phyloP scores from a whole-genome alignment of 305 asterid species.

The Fraxinus nigra region DNA sequence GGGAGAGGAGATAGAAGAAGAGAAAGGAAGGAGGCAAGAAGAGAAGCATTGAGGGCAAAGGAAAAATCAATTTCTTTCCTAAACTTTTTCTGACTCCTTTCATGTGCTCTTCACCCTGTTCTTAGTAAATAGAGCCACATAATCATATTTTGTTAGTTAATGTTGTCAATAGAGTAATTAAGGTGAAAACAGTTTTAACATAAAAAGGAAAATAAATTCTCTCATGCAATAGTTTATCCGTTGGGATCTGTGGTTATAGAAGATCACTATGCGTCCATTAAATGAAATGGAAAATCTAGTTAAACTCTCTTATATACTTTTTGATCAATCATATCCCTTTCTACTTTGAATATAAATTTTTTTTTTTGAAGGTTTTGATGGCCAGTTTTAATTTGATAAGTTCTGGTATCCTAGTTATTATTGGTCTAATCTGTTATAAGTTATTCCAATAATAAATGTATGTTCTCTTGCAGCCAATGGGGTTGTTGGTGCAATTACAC shows the following conservation, averaged over 20 bases:
- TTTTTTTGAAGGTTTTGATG: conserved; percentile 8
- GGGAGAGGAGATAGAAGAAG: no score
- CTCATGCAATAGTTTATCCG: conserved; percentile 3
- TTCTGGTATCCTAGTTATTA: conserved; percentile 13
- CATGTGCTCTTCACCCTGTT: not conserved
- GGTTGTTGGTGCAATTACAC: conserved; percentile 93
- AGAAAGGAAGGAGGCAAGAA: no score
- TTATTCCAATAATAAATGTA: conserved; percentile 12
- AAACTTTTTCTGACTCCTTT: conserved; percentile 6
- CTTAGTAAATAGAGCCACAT: not conserved
- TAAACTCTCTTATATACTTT: not conserved
- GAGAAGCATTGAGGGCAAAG: no score
- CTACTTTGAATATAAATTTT: not conserved
- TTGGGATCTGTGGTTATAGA: not conserved
- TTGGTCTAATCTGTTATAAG: conserved; percentile 7
- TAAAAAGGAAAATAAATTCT: not conserved
- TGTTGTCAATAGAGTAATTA: not conserved
- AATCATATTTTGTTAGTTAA: not conserved
- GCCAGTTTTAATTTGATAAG: not conserved
- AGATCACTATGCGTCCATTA: not conserved
- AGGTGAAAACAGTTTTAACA: not conserved
- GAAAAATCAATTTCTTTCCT: no score
- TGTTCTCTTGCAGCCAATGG: conserved; percentile 81
- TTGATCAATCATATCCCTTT: not conserved
- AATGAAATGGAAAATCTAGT: not conserved